Evolutionary conservation across 768 basidiomycete genomes (phyloP), one percentile per base, ranked within the genome.

Genomic region (Lactifluus volemus): DNA sequence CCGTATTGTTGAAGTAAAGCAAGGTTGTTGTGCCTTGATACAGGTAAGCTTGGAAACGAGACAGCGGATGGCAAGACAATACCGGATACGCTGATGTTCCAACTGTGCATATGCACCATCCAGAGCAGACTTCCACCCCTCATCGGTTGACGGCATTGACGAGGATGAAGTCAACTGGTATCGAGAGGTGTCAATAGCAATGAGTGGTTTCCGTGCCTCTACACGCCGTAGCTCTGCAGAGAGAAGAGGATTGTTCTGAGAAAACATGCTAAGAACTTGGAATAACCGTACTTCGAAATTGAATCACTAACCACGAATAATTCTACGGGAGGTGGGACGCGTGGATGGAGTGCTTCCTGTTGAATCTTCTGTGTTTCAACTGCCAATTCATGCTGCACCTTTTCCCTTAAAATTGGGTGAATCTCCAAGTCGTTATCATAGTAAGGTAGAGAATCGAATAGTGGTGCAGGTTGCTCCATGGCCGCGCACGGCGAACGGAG

Each of bases 341-440:
- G 76, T 6, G 89, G 87, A 70, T 92, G 89, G 45, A 88, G 75
- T n/a, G 73, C 71, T 52, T 77, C 73, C 45, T 82, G 81, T 17
- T 67, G 61, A 10, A 81, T 75, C 65, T 82, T 84, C 64, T 70
- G 71, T 15, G 81, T 78, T 70, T 91, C 85, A n/a, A 81, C 79
- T 30, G 84, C 84, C 44, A 93, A 73, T 70, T 92, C 91, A 65
- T 77, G 77, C 58, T 89, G 87, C 15, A 92, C 91, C 70, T 85
- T 86, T 69, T 84, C 81, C 70, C 81, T 84, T 42, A 93, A 76
- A 42, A 79, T 68, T 1, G 91, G 89, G 61, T 80, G 82, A 58
- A 81, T 81, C 62, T 92, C 88, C 54, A 95, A 79, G 71, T 97
- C 92, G 70, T 93, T 90, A 76, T 98, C 94, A 69, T 91, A 93